Evolutionary conservation across 176 grass and related monocot genomes (phyloP).

Genomic region (Bolboschoenus planiculmis): DNA sequence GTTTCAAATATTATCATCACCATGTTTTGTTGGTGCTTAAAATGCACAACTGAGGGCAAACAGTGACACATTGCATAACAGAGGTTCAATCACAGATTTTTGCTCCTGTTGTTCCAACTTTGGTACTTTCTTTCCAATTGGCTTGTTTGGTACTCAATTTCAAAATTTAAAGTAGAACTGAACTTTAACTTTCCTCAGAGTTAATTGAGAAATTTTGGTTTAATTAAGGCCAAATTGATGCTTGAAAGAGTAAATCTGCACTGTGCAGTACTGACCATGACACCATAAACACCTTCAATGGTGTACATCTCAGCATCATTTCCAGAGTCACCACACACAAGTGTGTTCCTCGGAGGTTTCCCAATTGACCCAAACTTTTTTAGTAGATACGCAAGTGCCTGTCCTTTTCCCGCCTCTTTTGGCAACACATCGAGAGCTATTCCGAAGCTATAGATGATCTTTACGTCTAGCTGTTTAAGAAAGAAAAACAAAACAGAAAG

Average conservation of each 20-base stretch:
- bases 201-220: background rate
- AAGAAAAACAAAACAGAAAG: constrained; percentile 3
- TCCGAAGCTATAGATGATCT: constrained; percentile 79
- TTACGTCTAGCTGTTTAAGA: constrained; percentile 64
- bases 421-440: constrained; percentile 75
- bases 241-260: background rate
- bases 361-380: constrained; percentile 44
- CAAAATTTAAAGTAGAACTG: background rate
- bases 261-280: constrained; percentile 54
- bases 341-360: constrained; percentile 58
- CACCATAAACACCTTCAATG: constrained; percentile 58
- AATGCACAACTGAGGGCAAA: background rate
- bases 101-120: background rate
- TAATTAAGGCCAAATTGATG: background rate
- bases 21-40: background rate
- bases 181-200: background rate
- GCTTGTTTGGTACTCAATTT: background rate
- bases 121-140: background rate
- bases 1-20: background rate
- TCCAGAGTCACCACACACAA: constrained; percentile 87
- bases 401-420: constrained; percentile 72
- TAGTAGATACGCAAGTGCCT: constrained; percentile 75
- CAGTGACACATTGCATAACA: background rate
- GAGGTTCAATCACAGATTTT: background rate
- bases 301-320: constrained; percentile 86